phyloP scores from a whole-genome alignment of 2,329 filamentous ascomycete species.

The Beauveria brongniartii region DNA sequence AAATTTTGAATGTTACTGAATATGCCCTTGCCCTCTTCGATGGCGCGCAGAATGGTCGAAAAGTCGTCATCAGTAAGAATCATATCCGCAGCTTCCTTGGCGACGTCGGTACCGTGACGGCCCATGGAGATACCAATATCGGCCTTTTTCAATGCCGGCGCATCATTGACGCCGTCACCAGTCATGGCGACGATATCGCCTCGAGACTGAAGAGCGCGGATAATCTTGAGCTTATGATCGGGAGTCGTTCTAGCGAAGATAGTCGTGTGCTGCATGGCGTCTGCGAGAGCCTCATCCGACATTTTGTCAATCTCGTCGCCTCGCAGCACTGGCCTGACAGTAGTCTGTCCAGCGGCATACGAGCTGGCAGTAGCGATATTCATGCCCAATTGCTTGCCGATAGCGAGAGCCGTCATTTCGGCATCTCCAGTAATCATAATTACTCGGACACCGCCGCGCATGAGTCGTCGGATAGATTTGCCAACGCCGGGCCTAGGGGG shows the following conservation, averaged over 20 bases:
- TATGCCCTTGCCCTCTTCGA: conserved; percentile 98
- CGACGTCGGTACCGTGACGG: conserved; percentile 87
- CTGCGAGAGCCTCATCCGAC: conserved; percentile 74
- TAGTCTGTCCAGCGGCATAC: conserved; percentile 45
- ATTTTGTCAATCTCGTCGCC: conserved; percentile 92
- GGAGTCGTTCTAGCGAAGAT: conserved; percentile 96
- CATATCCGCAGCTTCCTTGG: conserved; percentile 94
- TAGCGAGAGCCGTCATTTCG: conserved; percentile 87
- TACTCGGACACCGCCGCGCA: conserved; percentile 91
- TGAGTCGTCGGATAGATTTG: conserved; percentile 77
- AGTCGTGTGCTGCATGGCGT: conserved; percentile 79
- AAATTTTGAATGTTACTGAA: conserved; percentile 99
- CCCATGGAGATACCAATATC: conserved; percentile 99
- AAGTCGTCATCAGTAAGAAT: conserved; percentile 86
- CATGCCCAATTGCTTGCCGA: conserved; percentile 94
- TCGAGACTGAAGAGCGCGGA: conserved; percentile 79
- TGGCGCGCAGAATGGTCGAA: conserved; percentile 84
- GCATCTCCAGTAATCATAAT: conserved; percentile 99
- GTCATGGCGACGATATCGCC: conserved; percentile 99
- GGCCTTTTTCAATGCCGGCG: conserved; percentile 90
- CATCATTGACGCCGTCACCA: conserved; percentile 95
- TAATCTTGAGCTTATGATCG: conserved; percentile 97
- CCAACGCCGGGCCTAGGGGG: conserved; percentile 86
- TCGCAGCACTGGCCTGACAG: conserved; percentile 64
- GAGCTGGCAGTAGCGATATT: conserved; percentile 53